Evolutionary conservation across 2,329 filamentous ascomycete species (phyloP), one percentile per base, ranked within the genome.

Genomic region (Fusarium zealandicum): DNA sequence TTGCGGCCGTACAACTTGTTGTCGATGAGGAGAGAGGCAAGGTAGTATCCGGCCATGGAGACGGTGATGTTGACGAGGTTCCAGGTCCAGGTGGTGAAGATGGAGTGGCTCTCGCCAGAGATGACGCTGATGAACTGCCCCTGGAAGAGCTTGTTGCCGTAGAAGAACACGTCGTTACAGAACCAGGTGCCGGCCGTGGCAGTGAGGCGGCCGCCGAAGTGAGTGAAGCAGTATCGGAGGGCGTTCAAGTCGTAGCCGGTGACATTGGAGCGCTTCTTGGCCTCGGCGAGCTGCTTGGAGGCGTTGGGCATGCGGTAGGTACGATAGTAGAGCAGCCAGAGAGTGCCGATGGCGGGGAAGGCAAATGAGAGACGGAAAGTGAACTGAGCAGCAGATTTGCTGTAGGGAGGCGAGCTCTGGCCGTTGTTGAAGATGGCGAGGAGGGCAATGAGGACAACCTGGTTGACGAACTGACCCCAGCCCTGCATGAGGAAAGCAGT

Each of bases 81-180:
- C 88, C 92, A 98, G 39, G 91, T 80, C 93, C 93, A 98, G 56
- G 83, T 88, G 28, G 87, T 88, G 85, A 96, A 90, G 72, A 97
- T 84, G 7, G 90, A 92, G 30, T 80, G 76, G 60, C 85, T 83
- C 62, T 82, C 76, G 46, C 86, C 82, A 48, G 87, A 90, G 64
- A 97, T 88, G 70, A 95, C 89, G 27, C 79, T 80, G 76, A 97
- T 96, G 78, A 97, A 97, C 72, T 93, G 85, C 59, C 84, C 85
- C 78, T 96, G 93, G 84, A 97, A 97, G 47, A 97, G 88, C 83
- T 96, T 97, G 88, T 96, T 97, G 67, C 93, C 93, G 79, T 98
- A 98, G 81, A 98, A 98, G 83, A 98, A 97, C 64, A 98, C 89
- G 70, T 98, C 93, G 75, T 98, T 98, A 78, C 88, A 90, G 76